A percentile compares a stretch with the other conserved stretches of the same genome.
Evolutionary conservation across 2,329 filamentous ascomycete genomes (phyloP).

Genomic region (Didymella segeticola): DNA sequence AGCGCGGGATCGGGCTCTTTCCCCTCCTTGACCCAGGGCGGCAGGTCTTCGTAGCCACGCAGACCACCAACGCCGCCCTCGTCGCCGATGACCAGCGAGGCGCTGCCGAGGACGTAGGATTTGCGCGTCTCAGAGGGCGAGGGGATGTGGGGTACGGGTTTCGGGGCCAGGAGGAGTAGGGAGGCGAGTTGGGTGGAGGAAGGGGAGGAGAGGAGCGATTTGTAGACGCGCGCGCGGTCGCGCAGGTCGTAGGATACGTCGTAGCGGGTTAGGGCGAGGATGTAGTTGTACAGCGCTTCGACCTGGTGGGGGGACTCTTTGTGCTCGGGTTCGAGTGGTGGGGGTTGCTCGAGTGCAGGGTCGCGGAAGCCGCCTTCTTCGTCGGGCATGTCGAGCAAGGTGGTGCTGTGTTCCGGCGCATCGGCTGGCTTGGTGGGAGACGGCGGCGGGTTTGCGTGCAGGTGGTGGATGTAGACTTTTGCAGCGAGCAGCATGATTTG

Average conservation of each 20-base stretch:
- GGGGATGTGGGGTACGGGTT: constrained; percentile 88
- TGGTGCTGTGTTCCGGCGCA: constrained; percentile 28
- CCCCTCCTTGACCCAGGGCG: constrained; percentile 83
- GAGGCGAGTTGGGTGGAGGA: constrained; percentile 81
- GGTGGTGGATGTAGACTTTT: constrained; percentile 93
- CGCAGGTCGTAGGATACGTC: constrained; percentile 95
- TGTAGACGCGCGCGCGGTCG: constrained; percentile 88
- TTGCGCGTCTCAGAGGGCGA: constrained; percentile 86
- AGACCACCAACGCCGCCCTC: constrained; percentile 73
- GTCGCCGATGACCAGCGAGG: constrained; percentile 82
- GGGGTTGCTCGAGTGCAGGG: constrained; percentile 26
- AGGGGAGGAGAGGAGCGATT: constrained; percentile 78
- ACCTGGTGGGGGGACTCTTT: constrained; percentile 69
- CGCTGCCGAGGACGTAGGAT: constrained; percentile 79
- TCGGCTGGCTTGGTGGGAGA: constrained; percentile 44
- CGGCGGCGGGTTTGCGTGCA: constrained; percentile 67
- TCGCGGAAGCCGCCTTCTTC: constrained; percentile 47
- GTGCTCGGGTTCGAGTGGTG: constrained; percentile 21
- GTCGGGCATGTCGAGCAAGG: constrained; percentile 41
- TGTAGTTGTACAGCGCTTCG: constrained; percentile 81
- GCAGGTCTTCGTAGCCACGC: constrained; percentile 80
- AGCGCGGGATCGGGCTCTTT: constrained; percentile 78
- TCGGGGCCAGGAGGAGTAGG: constrained; percentile 88
- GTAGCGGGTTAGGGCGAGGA: constrained; percentile 84
- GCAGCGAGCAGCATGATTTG: constrained; percentile 92